Conservation (phyloP, 495 filamentous ascomycete genomes). For the Penicillium malachiteum region DNA sequence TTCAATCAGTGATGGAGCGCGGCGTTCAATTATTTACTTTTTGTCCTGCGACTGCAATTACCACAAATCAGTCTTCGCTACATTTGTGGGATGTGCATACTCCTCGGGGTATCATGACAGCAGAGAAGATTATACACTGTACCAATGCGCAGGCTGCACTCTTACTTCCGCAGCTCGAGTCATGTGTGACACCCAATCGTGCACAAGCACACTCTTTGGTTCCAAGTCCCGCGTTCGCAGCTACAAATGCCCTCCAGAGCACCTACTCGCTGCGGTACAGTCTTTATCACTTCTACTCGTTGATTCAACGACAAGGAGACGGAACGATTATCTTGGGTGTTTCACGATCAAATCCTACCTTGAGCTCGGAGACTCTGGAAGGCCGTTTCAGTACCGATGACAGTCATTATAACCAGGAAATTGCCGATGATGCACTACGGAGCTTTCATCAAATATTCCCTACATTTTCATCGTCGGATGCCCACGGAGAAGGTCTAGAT, state of each 20-base stretch:
- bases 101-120: slow-evolving; percentile 15
- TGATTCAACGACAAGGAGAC: slow-evolving; percentile 26
- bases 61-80: not conserved
- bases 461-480: not conserved
- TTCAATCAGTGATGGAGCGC: slow-evolving; percentile 18
- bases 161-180: slow-evolving; percentile 24
- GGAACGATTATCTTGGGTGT: slow-evolving; percentile 32
- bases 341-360: slow-evolving; percentile 27
- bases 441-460: slow-evolving; percentile 25
- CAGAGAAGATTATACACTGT: slow-evolving; percentile 31
- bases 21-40: slow-evolving; percentile 26
- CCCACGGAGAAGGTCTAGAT: slow-evolving; percentile 30
- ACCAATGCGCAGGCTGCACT: slow-evolving; percentile 34
- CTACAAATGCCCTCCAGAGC: slow-evolving; percentile 11
- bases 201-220: slow-evolving; percentile 32
- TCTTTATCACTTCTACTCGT: slow-evolving; percentile 31
- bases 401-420: slow-evolving; percentile 24
- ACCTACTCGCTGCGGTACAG: slow-evolving; percentile 34
- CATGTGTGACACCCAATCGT: slow-evolving; percentile 26
- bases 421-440: slow-evolving; percentile 23
- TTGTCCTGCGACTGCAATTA: slow-evolving; percentile 26
- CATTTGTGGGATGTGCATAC: slow-evolving; percentile 26
- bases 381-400: slow-evolving; percentile 28
- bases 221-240: slow-evolving; percentile 19
- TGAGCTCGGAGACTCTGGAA: slow-evolving; percentile 21